These are phyloP conservation scores for Helenozyma rhizophorensis DNA, from an alignment of 805 yeast species.

Conservation along the genomic window DNA sequence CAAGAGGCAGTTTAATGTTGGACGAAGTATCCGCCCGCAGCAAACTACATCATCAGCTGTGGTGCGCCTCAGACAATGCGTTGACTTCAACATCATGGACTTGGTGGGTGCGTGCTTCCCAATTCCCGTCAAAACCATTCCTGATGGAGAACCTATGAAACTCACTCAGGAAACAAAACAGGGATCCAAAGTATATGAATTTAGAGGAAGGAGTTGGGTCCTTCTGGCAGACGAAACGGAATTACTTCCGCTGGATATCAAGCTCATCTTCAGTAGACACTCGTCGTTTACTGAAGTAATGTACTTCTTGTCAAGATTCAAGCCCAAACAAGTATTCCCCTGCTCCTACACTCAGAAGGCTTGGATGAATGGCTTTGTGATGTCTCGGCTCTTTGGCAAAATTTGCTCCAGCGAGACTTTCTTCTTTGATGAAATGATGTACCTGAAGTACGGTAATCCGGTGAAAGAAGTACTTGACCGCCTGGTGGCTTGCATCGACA, in stretches of 20 bases:
- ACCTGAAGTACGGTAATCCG: slow-evolving; percentile 2
- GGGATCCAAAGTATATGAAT: slow-evolving; percentile 21
- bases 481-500: slow-evolving; percentile 22
- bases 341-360: slow-evolving; percentile 28
- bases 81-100: slow-evolving; percentile 34
- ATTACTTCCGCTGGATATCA: slow-evolving; percentile 32
- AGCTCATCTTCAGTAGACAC: slow-evolving; percentile 42
- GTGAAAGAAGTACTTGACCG: slow-evolving; percentile 5
- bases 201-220: slow-evolving; percentile 25
- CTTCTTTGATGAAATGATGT: slow-evolving; percentile 9
- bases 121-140: slow-evolving; percentile 13
- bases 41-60: too few species aligned
- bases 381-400: slow-evolving; percentile 37
- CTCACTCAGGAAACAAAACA: slow-evolving; percentile 14
- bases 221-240: slow-evolving; percentile 21
- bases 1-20: not conserved
- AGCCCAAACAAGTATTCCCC: slow-evolving; percentile 41
- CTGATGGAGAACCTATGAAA: slow-evolving; percentile 11
- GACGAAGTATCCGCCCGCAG: slow-evolving; percentile 1
- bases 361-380: slow-evolving; percentile 37
- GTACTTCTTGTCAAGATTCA: slow-evolving; percentile 30
- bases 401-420: slow-evolving; percentile 8
- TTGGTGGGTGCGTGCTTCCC: slow-evolving; percentile 28
- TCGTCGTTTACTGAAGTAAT: slow-evolving; percentile 41
- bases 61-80: slow-evolving; percentile 32